Conservation (phyloP, 1,139 yeast species). For the Lodderomyces parapsilosis region DNA sequence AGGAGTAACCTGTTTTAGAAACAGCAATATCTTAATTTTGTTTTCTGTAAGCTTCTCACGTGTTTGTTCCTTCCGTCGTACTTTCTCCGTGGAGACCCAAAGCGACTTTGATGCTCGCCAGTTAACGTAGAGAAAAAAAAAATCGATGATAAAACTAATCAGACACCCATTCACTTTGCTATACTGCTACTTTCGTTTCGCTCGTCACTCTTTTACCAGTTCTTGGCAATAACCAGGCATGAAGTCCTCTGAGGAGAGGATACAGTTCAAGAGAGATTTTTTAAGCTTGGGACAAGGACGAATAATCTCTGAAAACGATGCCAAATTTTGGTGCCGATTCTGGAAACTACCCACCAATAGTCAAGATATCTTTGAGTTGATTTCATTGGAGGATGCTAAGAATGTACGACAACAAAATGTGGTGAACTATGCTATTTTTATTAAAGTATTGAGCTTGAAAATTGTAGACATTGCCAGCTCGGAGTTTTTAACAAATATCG, state of each 20-base stretch:
- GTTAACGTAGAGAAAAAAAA: not conserved
- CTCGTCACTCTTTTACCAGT: not conserved
- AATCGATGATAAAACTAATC: not conserved
- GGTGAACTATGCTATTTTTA: conserved; percentile 53
- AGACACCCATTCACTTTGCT: not conserved
- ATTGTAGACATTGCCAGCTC: conserved; percentile 19
- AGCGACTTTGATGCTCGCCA: too few species aligned
- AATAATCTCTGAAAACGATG: conserved; percentile 35
- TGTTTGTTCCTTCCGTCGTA: too few species aligned
- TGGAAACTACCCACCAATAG: conserved; percentile 30
- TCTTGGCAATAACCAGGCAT: conserved; percentile 26
- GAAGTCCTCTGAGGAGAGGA: conserved; percentile 73
- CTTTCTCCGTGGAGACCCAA: too few species aligned
- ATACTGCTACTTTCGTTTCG: not conserved
- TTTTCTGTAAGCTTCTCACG: too few species aligned
- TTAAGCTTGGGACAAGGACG: conserved; percentile 59
- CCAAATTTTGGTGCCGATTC: conserved; percentile 50
- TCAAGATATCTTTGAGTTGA: conserved; percentile 55
- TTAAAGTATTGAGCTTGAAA: conserved; percentile 40
- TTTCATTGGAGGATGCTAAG: conserved; percentile 59
- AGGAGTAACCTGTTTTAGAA: not conserved
- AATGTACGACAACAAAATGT: conserved; percentile 57
- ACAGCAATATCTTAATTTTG: too few species aligned
- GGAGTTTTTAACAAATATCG: conserved; percentile 7
- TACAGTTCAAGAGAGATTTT: conserved; percentile 60